Evolutionary conservation across 441 rosid species (phyloP).

Genomic region (Euphorbia celastroides): DNA sequence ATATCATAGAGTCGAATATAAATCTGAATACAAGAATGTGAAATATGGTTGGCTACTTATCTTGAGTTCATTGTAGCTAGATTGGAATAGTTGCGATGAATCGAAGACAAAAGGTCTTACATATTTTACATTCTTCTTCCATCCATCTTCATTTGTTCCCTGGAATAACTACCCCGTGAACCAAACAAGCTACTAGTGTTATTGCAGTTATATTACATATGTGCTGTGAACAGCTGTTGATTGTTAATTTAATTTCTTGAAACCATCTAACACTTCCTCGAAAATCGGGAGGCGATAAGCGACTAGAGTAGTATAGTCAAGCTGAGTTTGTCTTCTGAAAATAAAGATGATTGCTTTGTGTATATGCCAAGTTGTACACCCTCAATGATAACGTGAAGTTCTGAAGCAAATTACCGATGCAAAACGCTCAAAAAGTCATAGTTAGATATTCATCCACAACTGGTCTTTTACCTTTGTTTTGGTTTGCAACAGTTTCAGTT

Average conservation of each 20-base stretch:
- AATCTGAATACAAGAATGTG: too few relatives aligned
- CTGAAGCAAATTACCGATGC: neutral
- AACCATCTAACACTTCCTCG: neutral
- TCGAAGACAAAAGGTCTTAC: too few relatives aligned
- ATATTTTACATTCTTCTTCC: too few relatives aligned
- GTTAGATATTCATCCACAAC: neutral
- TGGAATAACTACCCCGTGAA: too few relatives aligned
- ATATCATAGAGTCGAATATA: too few relatives aligned
- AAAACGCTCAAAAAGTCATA: neutral
- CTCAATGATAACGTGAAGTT: neutral
- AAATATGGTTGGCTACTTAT: too few relatives aligned
- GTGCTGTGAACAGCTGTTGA: neutral
- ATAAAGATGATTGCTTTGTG: neutral
- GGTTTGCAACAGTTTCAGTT: constrained; percentile 3
- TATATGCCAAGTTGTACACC: neutral
- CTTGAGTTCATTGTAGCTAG: too few relatives aligned
- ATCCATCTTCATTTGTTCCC: too few relatives aligned
- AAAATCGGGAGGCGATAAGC: neutral
- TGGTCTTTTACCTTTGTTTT: neutral
- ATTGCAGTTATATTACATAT: too few relatives aligned
- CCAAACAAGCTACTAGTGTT: too few relatives aligned
- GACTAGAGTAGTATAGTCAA: neutral
- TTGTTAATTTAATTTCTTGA: neutral
- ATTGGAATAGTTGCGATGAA: too few relatives aligned
- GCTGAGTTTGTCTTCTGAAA: neutral